phyloP scores from a whole-genome alignment of 2,329 filamentous ascomycete genomes.

The Aspergillus ochraceoroseus region DNA sequence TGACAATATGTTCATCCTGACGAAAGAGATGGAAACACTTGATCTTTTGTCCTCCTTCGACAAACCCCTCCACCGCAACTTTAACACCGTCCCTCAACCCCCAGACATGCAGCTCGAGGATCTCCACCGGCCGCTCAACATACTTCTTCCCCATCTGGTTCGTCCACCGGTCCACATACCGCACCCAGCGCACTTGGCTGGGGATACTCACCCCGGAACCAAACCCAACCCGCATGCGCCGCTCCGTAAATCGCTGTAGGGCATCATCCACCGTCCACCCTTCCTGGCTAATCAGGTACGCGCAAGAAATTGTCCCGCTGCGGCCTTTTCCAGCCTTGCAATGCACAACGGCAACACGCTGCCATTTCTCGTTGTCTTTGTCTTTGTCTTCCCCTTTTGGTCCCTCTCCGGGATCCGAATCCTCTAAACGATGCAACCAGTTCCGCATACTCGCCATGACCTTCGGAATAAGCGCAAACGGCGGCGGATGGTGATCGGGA shows the following conservation, averaged over 20 bases:
- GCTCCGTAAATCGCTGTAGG: slow-evolving; percentile 65
- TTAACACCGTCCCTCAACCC: slow-evolving; percentile 83
- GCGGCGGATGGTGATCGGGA: slow-evolving; percentile 95
- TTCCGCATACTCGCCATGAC: slow-evolving; percentile 91
- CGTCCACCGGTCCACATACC: slow-evolving; percentile 85
- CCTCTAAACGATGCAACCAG: slow-evolving; percentile 58
- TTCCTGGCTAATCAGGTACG: slow-evolving; percentile 85
- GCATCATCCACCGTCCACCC: slow-evolving; percentile 63
- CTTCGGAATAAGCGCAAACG: slow-evolving; percentile 79
- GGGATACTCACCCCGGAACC: slow-evolving; percentile 88
- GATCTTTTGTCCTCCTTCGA: slow-evolving; percentile 84
- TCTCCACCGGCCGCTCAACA: slow-evolving; percentile 73
- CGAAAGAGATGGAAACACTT: slow-evolving; percentile 76
- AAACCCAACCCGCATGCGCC: slow-evolving; percentile 84
- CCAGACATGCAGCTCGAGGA: slow-evolving; percentile 86
- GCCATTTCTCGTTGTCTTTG: slow-evolving; percentile 30
- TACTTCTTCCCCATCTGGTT: slow-evolving; percentile 68
- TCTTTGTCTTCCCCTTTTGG: slow-evolving; percentile 20
- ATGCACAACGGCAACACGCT: slow-evolving; percentile 80
- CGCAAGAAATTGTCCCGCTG: slow-evolving; percentile 80
- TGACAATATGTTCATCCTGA: slow-evolving; percentile 59
- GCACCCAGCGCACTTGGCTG: slow-evolving; percentile 80
- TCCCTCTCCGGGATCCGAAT: slow-evolving; percentile 13
- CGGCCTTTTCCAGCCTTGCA: slow-evolving; percentile 96
- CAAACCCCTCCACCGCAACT: slow-evolving; percentile 75